Base-by-base conservation (phyloP, 208 protist genomes). In the Hexamita inflata region DNA sequence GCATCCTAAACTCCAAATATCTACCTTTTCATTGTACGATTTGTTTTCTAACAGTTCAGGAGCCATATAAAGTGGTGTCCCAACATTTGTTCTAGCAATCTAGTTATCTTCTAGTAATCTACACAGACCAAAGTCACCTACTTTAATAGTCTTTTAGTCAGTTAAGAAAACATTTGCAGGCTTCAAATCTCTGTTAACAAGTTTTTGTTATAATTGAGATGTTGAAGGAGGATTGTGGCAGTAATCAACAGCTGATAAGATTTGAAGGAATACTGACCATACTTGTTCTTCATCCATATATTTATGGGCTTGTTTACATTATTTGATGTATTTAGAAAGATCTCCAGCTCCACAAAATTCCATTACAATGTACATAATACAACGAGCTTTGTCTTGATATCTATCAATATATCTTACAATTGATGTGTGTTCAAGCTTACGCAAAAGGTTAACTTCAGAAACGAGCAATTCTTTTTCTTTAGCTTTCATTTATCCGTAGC, bases 381-480 rank as follows among this genome's bases (percentile, higher is more conserved):
- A 19, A 34, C 30, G 15, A 38, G 15, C 30, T 13, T 15, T 66
- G 60, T 66, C 60, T 15, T 38, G 13, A 34, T 38, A 15, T n/a
- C 15, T 30, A 30, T 15, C 60, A 15, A 38, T n/a, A 30, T 66
- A 66, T 13, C 34, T 66, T 7, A 75, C 73, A 39, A 75, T 59
- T 11, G 11, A 39, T 28, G 39, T 11, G 35, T 75, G 41, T 9
- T 19, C 15, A 9, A 75, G 39, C 19, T 62, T 15, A 13, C 39
- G 39, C 30, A 75, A n/a, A 9, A 75, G 26, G 30, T 62, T 35
- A 49, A 92, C 89, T 75, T 92, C 89, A 40, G 74, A 73, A 11
- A 92, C 88, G 0, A 92, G 68, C 49, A 87, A 45, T 66, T 88
- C 68, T 62, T 91, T 92, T 66, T 92, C 89, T 70, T 86, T 87